Evolutionary conservation across 176 grass and related monocot species (phyloP).

Genomic region (Poa pratensis): DNA sequence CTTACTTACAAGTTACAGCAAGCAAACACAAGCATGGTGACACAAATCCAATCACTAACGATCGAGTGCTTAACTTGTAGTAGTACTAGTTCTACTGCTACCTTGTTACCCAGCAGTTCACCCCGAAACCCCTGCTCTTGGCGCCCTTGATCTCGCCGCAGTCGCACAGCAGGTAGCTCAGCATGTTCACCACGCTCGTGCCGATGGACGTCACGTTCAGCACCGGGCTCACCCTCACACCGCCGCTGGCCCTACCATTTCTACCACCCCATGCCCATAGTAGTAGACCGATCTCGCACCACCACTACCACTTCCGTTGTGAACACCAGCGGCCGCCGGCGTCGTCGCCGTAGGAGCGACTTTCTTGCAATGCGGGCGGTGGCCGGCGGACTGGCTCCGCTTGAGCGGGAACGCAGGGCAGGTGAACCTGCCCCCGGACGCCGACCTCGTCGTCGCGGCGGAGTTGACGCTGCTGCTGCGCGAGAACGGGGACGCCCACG

Average conservation of each 20-base stretch:
- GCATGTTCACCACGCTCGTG: conserved; percentile 36
- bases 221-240: conserved; percentile 56
- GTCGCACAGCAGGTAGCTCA: conserved; percentile 56
- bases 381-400: conserved; percentile 54
- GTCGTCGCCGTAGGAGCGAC: background rate
- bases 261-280: conserved; percentile 41
- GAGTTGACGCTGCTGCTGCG: conserved; percentile 64
- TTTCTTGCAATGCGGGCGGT: conserved; percentile 1
- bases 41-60: background rate
- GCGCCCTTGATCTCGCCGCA: conserved; percentile 43
- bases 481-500: conserved; percentile 43
- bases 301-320: background rate
- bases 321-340: background rate
- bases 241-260: conserved; percentile 12
- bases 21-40: background rate
- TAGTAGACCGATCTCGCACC: conserved; percentile 42
- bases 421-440: conserved; percentile 38
- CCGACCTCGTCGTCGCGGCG: background rate
- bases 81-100: background rate
- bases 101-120: background rate
- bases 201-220: conserved; percentile 58
- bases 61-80: background rate
- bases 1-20: background rate
- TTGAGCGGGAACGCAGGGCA: conserved; percentile 53
- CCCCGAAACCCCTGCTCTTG: conserved; percentile 35